Base-by-base conservation (phyloP, 1,284 basidiomycete species). In the Anthracocystis panici-leucophaei region DNA sequence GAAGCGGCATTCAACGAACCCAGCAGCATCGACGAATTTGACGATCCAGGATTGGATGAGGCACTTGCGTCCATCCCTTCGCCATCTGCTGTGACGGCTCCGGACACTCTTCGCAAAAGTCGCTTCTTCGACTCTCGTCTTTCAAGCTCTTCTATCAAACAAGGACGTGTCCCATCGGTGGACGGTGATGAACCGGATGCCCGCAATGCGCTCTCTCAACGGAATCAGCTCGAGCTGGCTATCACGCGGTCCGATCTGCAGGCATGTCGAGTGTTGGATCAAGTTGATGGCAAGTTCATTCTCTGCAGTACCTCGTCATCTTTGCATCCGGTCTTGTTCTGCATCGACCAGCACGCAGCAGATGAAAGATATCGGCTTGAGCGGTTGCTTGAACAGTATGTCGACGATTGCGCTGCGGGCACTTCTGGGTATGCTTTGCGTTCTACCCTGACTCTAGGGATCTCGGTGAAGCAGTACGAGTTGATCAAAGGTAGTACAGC, bases 321-420 rank as follows among this genome's bases (percentile, higher is more conserved):
- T 16, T 38, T 49, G 65, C 45, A 82, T 74, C 64, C 84, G 20
- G 72, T 79, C 0, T 74, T 97, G 33, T 88, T 95, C 27, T 88
- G 97, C 62, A 88, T 98, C 48, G 95, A 98, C 86, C 95, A 98
- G 85, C 95, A 98, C 83, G 95, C 95, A 5, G 95, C 94, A 9
- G 93, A 97, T 82, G 74, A 98, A 86, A 90, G 95, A 10, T 87
- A 95, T 31, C 90, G 93, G 23, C 92, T 97, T 51, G 95, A 98
- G 85, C 87, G 87, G n/a, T 91, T 93, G 82, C 87, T 95, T 61
- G 88, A 88, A 69, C 89, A 90, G 57, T 85, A 93, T 21, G 92
- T 92, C n/a, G 42, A 2, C 1, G 53, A 64, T 38, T 66, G 73
- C 12, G 40, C 20, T 9, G 53, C 23, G 11, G 56, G 51, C 8